Evolutionary conservation across 192 early-diverging fungal genomes (phyloP).

Genomic region (Umbelopsis ramanniana): DNA sequence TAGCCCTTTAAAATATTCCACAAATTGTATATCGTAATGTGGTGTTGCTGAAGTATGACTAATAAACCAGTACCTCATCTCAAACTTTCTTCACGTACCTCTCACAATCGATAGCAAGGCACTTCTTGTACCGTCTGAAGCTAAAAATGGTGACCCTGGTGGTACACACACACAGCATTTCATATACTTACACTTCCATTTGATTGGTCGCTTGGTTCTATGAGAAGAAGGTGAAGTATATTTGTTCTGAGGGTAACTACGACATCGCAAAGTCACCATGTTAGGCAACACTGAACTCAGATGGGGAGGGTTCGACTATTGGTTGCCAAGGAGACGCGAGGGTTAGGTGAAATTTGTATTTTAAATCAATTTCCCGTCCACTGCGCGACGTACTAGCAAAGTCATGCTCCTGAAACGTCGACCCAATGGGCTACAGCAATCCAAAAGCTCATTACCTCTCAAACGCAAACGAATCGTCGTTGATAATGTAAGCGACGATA

Average conservation of each 20-base stretch:
- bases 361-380: not conserved
- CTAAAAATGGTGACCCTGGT: not conserved
- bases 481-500: not conserved
- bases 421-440: not conserved
- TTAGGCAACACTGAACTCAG: too few species aligned
- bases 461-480: not conserved
- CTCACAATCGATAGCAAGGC: not conserved
- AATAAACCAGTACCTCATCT: too few species aligned
- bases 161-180: too few species aligned
- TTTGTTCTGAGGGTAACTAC: too few species aligned
- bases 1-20: too few species aligned
- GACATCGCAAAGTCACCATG: too few species aligned
- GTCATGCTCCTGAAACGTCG: conserved; percentile 16
- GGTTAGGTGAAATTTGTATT: not conserved
- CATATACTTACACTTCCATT: too few species aligned
- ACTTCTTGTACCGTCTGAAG: not conserved
- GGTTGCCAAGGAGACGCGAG: not conserved
- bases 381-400: not conserved
- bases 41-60: not conserved
- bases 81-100: too few species aligned
- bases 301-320: too few species aligned
- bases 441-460: not conserved
- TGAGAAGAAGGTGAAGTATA: too few species aligned
- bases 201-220: not conserved
- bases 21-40: not conserved